These are phyloP conservation scores for Halenospora varia DNA, from an alignment of 495 filamentous ascomycete genomes.

Conservation along the genomic window DNA sequence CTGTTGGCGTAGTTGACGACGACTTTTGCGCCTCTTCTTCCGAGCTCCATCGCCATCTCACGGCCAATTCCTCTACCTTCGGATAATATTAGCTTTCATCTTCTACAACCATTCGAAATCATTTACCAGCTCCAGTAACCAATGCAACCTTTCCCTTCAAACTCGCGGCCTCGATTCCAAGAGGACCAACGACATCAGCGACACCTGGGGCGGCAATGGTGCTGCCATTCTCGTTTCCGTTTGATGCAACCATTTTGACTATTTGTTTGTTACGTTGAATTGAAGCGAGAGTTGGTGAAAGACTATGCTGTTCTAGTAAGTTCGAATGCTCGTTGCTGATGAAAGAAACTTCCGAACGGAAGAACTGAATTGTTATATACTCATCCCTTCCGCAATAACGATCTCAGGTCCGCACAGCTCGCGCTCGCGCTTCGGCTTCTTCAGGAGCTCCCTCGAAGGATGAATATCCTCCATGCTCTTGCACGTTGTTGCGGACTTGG, in stretches of 20 bases:
- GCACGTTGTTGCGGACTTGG: background rate
- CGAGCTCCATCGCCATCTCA: slow-evolving; percentile 73
- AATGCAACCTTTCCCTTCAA: slow-evolving; percentile 48
- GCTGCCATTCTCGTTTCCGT: slow-evolving; percentile 3
- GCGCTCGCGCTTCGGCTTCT: background rate
- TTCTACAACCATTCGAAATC: background rate
- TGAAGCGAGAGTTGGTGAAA: no score
- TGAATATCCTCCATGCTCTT: background rate
- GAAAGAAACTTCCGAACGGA: background rate
- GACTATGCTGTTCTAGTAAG: no score
- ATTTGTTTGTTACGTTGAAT: background rate
- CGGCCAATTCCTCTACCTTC: slow-evolving; percentile 68
- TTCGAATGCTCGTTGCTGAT: background rate
- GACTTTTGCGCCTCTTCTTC: slow-evolving; percentile 63
- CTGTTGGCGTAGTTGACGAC: slow-evolving; percentile 75
- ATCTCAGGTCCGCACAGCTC: no score
- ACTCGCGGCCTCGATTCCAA: slow-evolving; percentile 43
- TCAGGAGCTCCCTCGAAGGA: background rate
- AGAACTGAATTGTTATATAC: background rate
- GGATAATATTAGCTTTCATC: slow-evolving; percentile 53
- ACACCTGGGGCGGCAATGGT: background rate
- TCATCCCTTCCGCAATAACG: background rate
- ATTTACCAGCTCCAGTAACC: slow-evolving; percentile 42
- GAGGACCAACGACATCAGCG: slow-evolving; percentile 31
- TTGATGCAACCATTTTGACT: slow-evolving; percentile 5